Conservation (phyloP, 192 early-diverging fungal genomes). For the Backusella liffmaniae region DNA sequence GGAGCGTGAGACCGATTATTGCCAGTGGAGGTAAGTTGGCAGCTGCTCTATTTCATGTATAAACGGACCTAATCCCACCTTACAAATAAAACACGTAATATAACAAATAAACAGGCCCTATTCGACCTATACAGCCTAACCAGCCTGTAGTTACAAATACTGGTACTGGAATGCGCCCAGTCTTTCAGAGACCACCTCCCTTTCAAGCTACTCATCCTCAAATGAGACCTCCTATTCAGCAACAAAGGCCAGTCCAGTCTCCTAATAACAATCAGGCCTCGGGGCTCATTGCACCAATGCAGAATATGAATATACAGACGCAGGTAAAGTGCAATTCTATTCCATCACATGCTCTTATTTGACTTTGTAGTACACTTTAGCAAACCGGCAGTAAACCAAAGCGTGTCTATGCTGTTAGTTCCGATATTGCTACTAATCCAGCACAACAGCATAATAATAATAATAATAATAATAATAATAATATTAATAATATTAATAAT, state of each 20-base stretch:
- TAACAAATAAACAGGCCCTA: background rate
- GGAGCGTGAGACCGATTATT: background rate
- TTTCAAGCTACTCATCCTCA: background rate
- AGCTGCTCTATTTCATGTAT: too few relatives aligned
- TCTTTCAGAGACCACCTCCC: background rate
- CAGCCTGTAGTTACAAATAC: background rate
- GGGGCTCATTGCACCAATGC: slow-evolving; percentile 20
- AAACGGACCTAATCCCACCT: background rate
- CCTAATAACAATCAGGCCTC: background rate
- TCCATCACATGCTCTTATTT: background rate
- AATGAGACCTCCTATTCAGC: background rate
- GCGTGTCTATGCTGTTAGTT: slow-evolving; percentile 30
- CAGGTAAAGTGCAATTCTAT: background rate
- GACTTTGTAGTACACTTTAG: background rate
- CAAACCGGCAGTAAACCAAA: slow-evolving; percentile 2
- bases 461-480: background rate
- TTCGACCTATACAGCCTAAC: background rate
- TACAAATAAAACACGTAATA: background rate
- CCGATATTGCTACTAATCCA: slow-evolving; percentile 26
- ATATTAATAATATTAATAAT: background rate
- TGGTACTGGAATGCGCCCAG: background rate
- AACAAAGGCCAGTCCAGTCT: background rate
- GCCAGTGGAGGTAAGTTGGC: background rate
- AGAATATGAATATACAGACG: slow-evolving; percentile 25
- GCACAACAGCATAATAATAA: slow-evolving; percentile 21